Percentiles rank a stretch among this genome's conserved stretches.
Conservation (phyloP, 1,284 basidiomycete species). For the Marasmius oreades region DNA sequence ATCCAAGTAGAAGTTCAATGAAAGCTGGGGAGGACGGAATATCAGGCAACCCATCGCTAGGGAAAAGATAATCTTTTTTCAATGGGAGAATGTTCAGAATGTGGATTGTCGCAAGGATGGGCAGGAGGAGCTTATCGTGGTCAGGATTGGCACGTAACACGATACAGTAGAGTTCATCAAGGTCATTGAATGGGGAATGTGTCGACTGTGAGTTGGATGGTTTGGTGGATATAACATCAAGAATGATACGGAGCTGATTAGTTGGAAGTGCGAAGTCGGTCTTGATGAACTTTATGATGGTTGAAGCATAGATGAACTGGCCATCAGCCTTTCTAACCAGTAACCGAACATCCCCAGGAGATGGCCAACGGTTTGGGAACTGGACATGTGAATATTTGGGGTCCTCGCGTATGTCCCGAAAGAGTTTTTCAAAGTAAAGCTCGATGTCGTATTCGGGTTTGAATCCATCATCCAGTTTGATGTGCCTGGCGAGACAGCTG, state of each 20-base stretch:
- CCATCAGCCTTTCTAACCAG: conserved; percentile 21
- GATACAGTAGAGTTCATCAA: neutral
- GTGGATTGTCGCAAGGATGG: neutral
- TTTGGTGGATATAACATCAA: conserved; percentile 7
- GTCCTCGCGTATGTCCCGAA: neutral
- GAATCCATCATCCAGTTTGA: neutral
- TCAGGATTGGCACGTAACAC: neutral
- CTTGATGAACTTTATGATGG: conserved; percentile 24
- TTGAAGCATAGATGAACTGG: conserved; percentile 24
- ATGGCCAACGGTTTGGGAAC: conserved; percentile 18
- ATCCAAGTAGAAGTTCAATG: neutral
- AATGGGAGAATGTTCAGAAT: no score
- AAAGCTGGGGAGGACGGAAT: neutral
- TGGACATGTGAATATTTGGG: neutral
- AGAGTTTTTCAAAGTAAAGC: neutral
- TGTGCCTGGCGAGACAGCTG: neutral
- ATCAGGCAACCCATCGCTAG: no score
- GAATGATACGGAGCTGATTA: conserved; percentile 20
- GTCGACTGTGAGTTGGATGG: neutral
- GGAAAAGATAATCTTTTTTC: no score
- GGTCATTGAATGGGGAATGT: conserved; percentile 10
- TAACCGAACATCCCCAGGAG: conserved; percentile 12
- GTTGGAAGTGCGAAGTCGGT: conserved; percentile 19
- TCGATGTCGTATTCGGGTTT: neutral
- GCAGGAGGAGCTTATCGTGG: neutral